Evolutionary conservation across 2,329 filamentous ascomycete genomes (phyloP).

Genomic region (Xylariales sp.): DNA sequence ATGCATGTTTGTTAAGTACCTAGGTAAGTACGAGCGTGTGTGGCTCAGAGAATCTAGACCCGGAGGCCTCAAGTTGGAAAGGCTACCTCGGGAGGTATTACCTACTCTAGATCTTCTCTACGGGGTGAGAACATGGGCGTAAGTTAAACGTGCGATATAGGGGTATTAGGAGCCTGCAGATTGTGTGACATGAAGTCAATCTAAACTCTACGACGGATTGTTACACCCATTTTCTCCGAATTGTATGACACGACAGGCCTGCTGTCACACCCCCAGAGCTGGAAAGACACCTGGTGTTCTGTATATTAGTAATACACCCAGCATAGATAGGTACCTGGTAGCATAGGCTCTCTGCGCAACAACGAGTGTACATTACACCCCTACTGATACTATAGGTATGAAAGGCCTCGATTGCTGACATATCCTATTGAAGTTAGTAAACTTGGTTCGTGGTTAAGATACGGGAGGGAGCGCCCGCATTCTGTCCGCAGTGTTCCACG

Average conservation of each 20-base stretch:
- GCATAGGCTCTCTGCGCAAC: no score
- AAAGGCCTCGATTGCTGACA: background rate
- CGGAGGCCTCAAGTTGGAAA: no score
- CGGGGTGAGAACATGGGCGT: background rate
- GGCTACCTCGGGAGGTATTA: no score
- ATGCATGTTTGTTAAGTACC: no score
- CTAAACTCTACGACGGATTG: background rate
- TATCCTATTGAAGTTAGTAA: background rate
- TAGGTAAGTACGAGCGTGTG: no score
- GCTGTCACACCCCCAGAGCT: no score
- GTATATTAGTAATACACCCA: no score
- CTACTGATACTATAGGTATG: no score
- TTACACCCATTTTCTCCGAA: background rate
- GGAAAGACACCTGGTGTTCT: no score
- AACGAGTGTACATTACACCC: no score
- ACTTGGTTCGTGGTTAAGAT: background rate
- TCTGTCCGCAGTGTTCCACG: background rate
- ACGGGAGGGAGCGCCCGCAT: slow-evolving; percentile 1
- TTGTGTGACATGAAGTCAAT: background rate
- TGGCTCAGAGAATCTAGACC: no score
- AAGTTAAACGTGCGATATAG: background rate
- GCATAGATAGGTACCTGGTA: no score
- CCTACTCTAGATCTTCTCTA: background rate
- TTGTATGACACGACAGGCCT: background rate
- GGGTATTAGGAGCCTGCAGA: background rate